Conservation (phyloP, 495 filamentous ascomycete species). For the Neurospora tetraspora region DNA sequence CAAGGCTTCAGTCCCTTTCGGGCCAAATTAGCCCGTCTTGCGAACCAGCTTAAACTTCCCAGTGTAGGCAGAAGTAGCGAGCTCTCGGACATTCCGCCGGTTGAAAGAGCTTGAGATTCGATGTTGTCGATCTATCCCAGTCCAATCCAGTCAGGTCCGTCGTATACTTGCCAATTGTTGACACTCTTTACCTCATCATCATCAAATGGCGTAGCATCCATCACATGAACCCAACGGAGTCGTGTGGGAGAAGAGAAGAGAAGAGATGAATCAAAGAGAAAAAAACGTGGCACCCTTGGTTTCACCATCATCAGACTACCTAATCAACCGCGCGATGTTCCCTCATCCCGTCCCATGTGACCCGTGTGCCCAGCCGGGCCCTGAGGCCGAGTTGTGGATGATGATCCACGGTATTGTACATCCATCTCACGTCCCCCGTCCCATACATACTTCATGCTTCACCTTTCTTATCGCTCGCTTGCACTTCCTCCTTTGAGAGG, state of each 20-base stretch:
- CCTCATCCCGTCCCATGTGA: background rate
- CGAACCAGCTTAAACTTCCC: background rate
- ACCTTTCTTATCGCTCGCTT: too few species aligned
- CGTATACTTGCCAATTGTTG: background rate
- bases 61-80: background rate
- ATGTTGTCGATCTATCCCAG: background rate
- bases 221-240: background rate
- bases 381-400: background rate
- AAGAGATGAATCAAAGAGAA: background rate
- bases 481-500: too few species aligned
- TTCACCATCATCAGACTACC: background rate
- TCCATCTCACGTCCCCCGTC: too few species aligned
- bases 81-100: background rate
- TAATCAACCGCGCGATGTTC: background rate
- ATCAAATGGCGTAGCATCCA: background rate
- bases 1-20: background rate
- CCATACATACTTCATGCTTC: too few species aligned
- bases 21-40: background rate
- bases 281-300: background rate
- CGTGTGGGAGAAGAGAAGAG: background rate
- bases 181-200: background rate
- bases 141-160: background rate
- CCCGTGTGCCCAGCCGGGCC: too few species aligned
- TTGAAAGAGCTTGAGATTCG: background rate
- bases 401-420: too few species aligned